These are phyloP conservation scores for Brasilioporus rufonigricans DNA, from an alignment of 768 basidiomycete genomes.

Conservation along the genomic window DNA sequence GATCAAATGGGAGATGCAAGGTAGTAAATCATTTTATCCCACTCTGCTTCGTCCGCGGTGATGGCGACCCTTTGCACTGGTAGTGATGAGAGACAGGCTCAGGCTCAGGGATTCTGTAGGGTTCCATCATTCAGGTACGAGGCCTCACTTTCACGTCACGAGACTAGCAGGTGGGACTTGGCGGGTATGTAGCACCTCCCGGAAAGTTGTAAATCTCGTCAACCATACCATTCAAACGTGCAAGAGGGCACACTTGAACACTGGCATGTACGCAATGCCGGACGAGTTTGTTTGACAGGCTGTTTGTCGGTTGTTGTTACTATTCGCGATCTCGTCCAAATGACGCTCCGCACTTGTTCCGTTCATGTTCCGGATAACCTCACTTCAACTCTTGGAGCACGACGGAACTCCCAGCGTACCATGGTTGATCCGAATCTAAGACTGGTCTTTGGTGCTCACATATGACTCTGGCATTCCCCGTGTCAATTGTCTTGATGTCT, in stretches of 20 bases:
- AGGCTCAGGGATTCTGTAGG: too few species aligned
- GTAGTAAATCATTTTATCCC: background rate
- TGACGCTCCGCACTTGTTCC: slow-evolving; percentile 7
- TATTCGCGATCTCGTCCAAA: background rate
- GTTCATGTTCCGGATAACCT: slow-evolving; percentile 9
- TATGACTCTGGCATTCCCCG: background rate
- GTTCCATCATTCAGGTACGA: slow-evolving; percentile 2
- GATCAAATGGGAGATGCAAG: slow-evolving; percentile 18
- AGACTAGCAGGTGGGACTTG: background rate
- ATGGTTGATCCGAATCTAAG: background rate
- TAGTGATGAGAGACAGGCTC: background rate
- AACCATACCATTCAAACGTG: background rate
- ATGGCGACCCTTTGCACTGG: slow-evolving; percentile 1
- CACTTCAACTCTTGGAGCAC: background rate
- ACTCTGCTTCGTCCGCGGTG: slow-evolving; percentile 20
- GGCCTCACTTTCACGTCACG: slow-evolving; percentile 1
- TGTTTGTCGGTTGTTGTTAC: background rate
- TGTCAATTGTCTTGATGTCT: slow-evolving; percentile 13
- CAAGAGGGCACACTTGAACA: background rate
- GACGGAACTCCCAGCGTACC: slow-evolving; percentile 2
- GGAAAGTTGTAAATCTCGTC: background rate
- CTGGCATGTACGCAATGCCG: background rate
- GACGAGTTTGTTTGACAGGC: background rate
- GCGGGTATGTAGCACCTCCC: background rate
- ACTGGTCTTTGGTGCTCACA: background rate